phyloP scores from a whole-genome alignment of 2,329 filamentous ascomycete genomes.

The Sporothrix luriei region DNA sequence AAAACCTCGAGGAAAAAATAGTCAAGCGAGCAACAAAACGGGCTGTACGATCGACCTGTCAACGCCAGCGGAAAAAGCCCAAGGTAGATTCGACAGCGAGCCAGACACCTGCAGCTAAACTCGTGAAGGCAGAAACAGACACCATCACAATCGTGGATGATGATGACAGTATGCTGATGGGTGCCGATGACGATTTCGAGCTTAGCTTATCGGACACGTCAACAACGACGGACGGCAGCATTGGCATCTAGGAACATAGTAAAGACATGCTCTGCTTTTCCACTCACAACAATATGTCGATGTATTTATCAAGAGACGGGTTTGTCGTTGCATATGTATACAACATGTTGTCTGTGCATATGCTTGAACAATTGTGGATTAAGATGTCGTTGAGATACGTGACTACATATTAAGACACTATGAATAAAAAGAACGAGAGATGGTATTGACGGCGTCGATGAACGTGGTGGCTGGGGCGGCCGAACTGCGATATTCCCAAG shows the following conservation, averaged over 20 bases:
- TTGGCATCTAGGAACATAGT: background rate
- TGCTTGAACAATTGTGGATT: background rate
- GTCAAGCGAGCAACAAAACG: background rate
- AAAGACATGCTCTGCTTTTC: no score
- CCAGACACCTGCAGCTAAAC: no score
- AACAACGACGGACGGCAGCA: background rate
- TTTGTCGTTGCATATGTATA: background rate
- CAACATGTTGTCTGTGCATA: background rate
- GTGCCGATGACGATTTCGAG: background rate
- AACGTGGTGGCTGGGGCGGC: background rate
- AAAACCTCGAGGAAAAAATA: constrained; percentile 19
- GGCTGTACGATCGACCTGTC: background rate
- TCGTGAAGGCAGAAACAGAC: background rate
- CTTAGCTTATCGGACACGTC: background rate
- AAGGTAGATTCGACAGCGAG: background rate
- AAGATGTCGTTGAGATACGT: background rate
- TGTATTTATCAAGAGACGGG: background rate
- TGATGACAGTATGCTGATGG: background rate
- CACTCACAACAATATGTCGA: background rate
- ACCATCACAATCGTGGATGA: background rate
- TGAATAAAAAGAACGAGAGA: constrained; percentile 28
- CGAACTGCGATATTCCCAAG: no score
- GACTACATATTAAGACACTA: no score
- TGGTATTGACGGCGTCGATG: constrained; percentile 33
- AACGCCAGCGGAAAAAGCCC: background rate